Evolutionary conservation across 306 rosid species (phyloP), one percentile per base, ranked within the genome.

Genomic region (Quercus variabilis): DNA sequence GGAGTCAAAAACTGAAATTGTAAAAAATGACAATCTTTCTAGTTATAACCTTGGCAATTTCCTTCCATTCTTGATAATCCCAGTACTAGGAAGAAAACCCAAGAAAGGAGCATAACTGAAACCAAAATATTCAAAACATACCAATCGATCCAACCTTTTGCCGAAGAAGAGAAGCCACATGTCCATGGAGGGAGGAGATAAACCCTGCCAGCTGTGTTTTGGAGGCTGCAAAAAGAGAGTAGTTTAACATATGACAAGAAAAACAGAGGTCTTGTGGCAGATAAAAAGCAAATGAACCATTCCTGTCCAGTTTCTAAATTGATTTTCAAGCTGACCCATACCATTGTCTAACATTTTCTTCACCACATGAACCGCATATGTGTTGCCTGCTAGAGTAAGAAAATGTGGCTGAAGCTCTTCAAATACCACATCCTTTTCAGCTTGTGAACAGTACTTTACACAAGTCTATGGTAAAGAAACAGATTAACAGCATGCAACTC

Each of bases 131-230:
- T 12, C 35, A 23, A 65, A 74, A 81, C 93, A 76, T 89, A 94
- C 98, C 98, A 71, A 89, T 88, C 65, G 98, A 94, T 75, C 96
- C 98, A 84, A 92, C 98, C 97, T 89, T 90, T 84, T 88, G 96
- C 80, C 97, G 98, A 75, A 95, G 98, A 88, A 93, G 96, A 80
- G 96, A 82, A 63, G 98, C 97, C 82, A 93, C 91, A 49, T 89
- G 99, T 41, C 99, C 99, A 75, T 55, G 97, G 12, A 95, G 91
- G 65, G 87, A 77, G 10, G 94, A 91, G 83, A 95, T 84, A 84
- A 93, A 90, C 57, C 87, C 87, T 0, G 91, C 86, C 63, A 91
- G 87, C 85, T 95, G 98, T 76, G 90, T 90, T 85, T 88, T 93
- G 55, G 99, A 93, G 82, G 98, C 98, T 91, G 87, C 65, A 86